Evolutionary conservation across 129 eudicot genomes (phyloP), one percentile per base, ranked within the genome.

Genomic region (Calendula officinalis): DNA sequence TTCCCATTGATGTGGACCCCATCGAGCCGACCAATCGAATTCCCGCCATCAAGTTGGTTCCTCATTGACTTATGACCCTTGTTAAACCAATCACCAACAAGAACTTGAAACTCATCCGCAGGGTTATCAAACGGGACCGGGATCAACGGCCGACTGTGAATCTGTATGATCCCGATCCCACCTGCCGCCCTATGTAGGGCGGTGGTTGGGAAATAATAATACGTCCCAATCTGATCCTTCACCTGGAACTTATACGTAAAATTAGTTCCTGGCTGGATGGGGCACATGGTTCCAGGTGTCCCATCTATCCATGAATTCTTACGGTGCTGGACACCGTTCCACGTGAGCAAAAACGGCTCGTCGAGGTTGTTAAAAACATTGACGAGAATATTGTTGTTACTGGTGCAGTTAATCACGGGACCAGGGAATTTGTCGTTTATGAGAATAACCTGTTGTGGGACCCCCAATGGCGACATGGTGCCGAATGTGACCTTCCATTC

Each of bases 231-330:
- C 44, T 91, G 98, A 64, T 91, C 98, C 86, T 91, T 91, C 15
- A 91, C 96, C 70, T 91, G 98, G 77, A 91, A 84, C 5, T 56
- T 72, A 52, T 84, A 91, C 3, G 98, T 91, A 59, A 51, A 91
- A 69, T 91, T 91, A 6, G 82, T 60, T 8, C 94, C 94, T 0
- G 98, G 96, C 22, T 46, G 74, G 58, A 91, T 91, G 27, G 98
- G 94, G 77, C 98, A 91, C 89, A 78, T 91, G 8, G 98, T 91
- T 5, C 88, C 98, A 0, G 67, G 84, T 27, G 90, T 87, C 3
- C 97, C 97, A 40, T 91, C 97, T 42, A 84, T 84, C 97, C 91
- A 87, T 0, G 90, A 87, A 75, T 84, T 87, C 73, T 91, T 91
- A 52, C 98, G 81, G 37, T 87, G 98, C 35, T 91, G 96, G 5